A percentile compares a stretch with the other conserved stretches of the same genome.
Evolutionary conservation across 257 asterid species (phyloP).

Genomic region (Ilex asprella): DNA sequence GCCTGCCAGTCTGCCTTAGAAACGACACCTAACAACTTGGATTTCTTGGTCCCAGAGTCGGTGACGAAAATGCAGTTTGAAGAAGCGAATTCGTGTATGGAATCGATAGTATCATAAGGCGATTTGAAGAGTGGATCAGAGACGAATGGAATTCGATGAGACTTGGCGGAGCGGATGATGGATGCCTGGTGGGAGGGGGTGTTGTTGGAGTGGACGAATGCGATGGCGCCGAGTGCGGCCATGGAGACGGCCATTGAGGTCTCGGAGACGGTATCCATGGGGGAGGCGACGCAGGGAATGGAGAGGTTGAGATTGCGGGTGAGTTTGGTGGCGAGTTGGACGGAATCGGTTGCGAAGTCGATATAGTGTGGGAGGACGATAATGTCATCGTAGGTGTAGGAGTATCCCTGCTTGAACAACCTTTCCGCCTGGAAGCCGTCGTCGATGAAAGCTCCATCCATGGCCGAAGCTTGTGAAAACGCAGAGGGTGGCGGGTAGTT

Average conservation of each 20-base stretch:
- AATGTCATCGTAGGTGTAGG: constrained; percentile 89
- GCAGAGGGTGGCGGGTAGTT: too few relatives aligned
- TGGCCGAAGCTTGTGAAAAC: neutral
- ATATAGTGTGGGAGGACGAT: constrained; percentile 90
- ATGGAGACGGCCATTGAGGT: constrained; percentile 83
- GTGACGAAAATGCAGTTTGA: constrained; percentile 63
- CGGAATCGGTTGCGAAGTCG: constrained; percentile 81
- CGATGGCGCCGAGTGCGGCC: constrained; percentile 82
- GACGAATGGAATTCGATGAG: constrained; percentile 56
- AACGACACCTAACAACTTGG: constrained; percentile 51
- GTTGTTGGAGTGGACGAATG: constrained; percentile 66
- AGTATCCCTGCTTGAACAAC: constrained; percentile 77
- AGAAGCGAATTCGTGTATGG: constrained; percentile 41
- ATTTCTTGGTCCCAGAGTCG: constrained; percentile 35
- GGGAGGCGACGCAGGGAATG: constrained; percentile 86
- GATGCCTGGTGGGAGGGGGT: constrained; percentile 46
- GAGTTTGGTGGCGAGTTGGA: constrained; percentile 64
- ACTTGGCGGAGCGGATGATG: constrained; percentile 57
- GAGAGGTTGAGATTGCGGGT: constrained; percentile 54
- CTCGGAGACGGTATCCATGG: constrained; percentile 93
- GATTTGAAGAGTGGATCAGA: constrained; percentile 40
- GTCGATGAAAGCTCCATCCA: constrained; percentile 37
- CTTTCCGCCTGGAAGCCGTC: constrained; percentile 67
- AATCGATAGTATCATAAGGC: constrained; percentile 46
- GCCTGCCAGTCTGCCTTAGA: constrained; percentile 54